phyloP scores from a whole-genome alignment of 192 early-diverging fungal species.

The Umbelopsis sp. region DNA sequence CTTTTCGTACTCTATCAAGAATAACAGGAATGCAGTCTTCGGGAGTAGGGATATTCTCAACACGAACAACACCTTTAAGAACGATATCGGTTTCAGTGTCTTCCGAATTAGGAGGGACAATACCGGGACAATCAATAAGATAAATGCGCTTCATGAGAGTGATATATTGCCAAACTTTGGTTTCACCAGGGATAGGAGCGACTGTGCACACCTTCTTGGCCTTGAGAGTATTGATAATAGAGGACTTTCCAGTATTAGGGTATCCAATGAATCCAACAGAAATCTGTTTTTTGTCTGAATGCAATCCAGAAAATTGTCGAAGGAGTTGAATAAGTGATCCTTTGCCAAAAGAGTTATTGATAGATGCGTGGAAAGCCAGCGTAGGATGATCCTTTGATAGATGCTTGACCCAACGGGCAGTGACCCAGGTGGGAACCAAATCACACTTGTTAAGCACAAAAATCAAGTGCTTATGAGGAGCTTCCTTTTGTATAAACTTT shows the following conservation, averaged over 20 bases:
- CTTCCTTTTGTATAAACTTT: slow-evolving; percentile 89
- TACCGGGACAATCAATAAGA: slow-evolving; percentile 98
- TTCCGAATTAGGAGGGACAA: slow-evolving; percentile 85
- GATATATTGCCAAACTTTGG: slow-evolving; percentile 99
- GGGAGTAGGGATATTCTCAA: slow-evolving; percentile 86
- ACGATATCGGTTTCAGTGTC: slow-evolving; percentile 96
- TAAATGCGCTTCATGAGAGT: slow-evolving; percentile 98
- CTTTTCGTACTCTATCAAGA: slow-evolving; percentile 79
- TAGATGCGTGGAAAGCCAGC: slow-evolving; percentile 97
- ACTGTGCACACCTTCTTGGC: slow-evolving; percentile 98
- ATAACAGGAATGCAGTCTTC: slow-evolving; percentile 91
- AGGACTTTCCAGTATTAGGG: slow-evolving; percentile 96
- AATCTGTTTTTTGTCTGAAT: slow-evolving; percentile 98
- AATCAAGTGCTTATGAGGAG: slow-evolving; percentile 93
- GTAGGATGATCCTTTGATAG: slow-evolving; percentile 93
- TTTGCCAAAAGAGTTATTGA: slow-evolving; percentile 99
- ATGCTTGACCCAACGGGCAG: slow-evolving; percentile 91
- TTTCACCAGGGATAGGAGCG: slow-evolving; percentile 98
- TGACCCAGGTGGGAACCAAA: slow-evolving; percentile 98
- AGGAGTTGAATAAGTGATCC: slow-evolving; percentile 96
- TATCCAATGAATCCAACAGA: slow-evolving; percentile 98
- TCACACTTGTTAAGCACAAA: slow-evolving; percentile 99
- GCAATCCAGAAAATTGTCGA: slow-evolving; percentile 94
- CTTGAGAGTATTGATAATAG: slow-evolving; percentile 97
- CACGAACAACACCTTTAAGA: slow-evolving; percentile 92